These are phyloP conservation scores for Brassica nigra DNA, from an alignment of 345 rosid genomes.

Conservation along the genomic window DNA sequence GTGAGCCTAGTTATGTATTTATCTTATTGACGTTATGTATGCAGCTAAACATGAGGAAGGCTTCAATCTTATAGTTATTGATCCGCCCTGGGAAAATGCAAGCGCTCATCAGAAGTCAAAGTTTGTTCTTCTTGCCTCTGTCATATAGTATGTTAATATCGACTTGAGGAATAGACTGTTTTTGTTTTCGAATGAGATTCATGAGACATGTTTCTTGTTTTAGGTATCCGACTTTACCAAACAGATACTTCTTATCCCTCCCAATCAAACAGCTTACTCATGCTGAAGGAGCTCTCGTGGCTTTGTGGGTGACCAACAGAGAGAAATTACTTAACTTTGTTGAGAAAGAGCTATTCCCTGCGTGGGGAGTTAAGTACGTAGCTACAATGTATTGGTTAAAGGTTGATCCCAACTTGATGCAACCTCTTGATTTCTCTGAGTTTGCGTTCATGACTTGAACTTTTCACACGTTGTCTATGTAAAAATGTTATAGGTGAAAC, in stretches of 20 bases:
- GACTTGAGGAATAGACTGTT: neutral
- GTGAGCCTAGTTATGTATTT: constrained; percentile 3
- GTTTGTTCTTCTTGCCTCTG: constrained; percentile 42
- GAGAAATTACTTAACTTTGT: constrained; percentile 73
- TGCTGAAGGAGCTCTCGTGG: constrained; percentile 75
- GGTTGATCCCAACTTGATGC: constrained; percentile 43
- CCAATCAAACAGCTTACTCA: constrained; percentile 77
- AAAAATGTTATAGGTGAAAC: constrained; percentile 67
- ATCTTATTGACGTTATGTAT: constrained; percentile 7
- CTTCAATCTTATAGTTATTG: constrained; percentile 72
- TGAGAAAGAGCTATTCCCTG: constrained; percentile 72
- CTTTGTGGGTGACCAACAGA: constrained; percentile 91
- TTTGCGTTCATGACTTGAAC: constrained; percentile 23
- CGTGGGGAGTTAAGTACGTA: constrained; percentile 66
- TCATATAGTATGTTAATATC: neutral
- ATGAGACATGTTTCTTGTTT: constrained; percentile 4
- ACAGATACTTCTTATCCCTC: constrained; percentile 74
- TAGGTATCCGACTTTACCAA: constrained; percentile 92
- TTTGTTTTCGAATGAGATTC: neutral
- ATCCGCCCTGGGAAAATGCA: constrained; percentile 97
- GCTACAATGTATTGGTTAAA: constrained; percentile 79
- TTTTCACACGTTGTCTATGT: constrained; percentile 21
- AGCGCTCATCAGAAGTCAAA: constrained; percentile 79
- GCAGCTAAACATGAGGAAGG: constrained; percentile 63
- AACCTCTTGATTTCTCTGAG: constrained; percentile 6